A percentile compares a stretch with the other conserved stretches of the same genome.
Evolutionary conservation across 768 basidiomycete species (phyloP).

Genomic region (Russula dissimulans): DNA sequence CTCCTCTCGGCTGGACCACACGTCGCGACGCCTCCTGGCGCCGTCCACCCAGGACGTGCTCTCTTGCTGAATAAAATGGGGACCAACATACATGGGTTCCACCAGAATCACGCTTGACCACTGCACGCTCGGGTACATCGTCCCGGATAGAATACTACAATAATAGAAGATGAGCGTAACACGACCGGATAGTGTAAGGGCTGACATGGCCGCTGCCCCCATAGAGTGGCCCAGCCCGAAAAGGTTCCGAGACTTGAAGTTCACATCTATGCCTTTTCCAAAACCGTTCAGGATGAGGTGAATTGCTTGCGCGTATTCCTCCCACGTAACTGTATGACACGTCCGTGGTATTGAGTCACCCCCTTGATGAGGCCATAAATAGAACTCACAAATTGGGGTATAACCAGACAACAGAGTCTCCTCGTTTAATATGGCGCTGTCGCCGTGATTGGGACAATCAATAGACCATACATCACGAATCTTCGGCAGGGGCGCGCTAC

Average conservation of each 20-base stretch:
- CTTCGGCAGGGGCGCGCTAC: constrained; percentile 22
- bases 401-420: constrained; percentile 33
- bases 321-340: constrained; percentile 40
- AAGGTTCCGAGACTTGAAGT: constrained; percentile 38
- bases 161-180: not conserved
- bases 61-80: not conserved
- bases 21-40: constrained; percentile 36
- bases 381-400: constrained; percentile 32
- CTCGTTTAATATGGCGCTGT: constrained; percentile 42
- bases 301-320: constrained; percentile 41
- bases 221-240: constrained; percentile 50
- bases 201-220: constrained; percentile 40
- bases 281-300: constrained; percentile 41
- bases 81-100: constrained; percentile 36
- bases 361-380: not conserved
- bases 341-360: not conserved
- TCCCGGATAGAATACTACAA: constrained; percentile 35
- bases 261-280: constrained; percentile 40
- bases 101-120: constrained; percentile 36
- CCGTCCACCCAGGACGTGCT: constrained; percentile 24
- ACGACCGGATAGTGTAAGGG: constrained; percentile 1
- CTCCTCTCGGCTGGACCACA: constrained; percentile 43
- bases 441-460: constrained; percentile 49
- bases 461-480: constrained; percentile 44
- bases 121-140: constrained; percentile 32